A percentile compares a stretch with the other conserved stretches of the same genome.
phyloP scores from a whole-genome alignment of 257 asterid species.

The Primulina eburnea region DNA sequence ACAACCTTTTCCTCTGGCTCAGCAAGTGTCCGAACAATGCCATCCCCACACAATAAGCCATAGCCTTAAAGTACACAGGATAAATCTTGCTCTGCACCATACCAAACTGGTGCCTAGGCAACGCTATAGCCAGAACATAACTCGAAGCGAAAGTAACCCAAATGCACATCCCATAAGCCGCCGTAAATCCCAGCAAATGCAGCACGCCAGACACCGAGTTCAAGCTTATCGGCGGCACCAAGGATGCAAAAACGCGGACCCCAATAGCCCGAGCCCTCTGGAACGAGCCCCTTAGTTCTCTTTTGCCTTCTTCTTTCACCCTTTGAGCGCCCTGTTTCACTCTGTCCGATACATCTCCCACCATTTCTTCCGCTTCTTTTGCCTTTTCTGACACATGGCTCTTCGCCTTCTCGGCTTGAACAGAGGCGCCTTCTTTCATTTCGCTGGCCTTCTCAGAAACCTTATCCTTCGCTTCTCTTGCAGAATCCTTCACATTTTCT shows the following conservation, averaged over 20 bases:
- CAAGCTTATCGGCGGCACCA: slow-evolving; percentile 25
- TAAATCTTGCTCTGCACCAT: slow-evolving; percentile 70
- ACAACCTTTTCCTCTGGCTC: slow-evolving; percentile 18
- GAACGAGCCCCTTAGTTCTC: not conserved
- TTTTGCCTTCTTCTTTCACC: not conserved
- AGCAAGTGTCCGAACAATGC: slow-evolving; percentile 55
- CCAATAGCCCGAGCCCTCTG: slow-evolving; percentile 29
- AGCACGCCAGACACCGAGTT: slow-evolving; percentile 27
- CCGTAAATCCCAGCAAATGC: slow-evolving; percentile 55
- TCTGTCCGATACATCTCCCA: slow-evolving; percentile 21
- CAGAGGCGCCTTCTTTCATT: slow-evolving; percentile 12
- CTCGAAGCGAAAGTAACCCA: slow-evolving; percentile 83
- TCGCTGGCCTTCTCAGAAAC: not conserved
- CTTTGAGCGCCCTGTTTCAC: slow-evolving; percentile 18
- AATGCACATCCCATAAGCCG: slow-evolving; percentile 62
- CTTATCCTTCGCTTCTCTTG: slow-evolving; percentile 22
- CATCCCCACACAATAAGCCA: slow-evolving; percentile 56
- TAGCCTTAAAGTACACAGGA: slow-evolving; percentile 65
- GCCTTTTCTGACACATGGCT: slow-evolving; percentile 13
- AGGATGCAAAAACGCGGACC: slow-evolving; percentile 26
- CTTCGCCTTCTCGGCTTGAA: slow-evolving; percentile 22
- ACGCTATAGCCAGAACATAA: slow-evolving; percentile 48
- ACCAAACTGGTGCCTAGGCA: slow-evolving; percentile 80
- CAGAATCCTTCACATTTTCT: slow-evolving; percentile 25
- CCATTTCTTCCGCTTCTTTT: slow-evolving; percentile 23